Percentiles rank a stretch among this genome's conserved stretches.
phyloP scores from a whole-genome alignment of 208 protist species.

The Angomonas desouzai region DNA sequence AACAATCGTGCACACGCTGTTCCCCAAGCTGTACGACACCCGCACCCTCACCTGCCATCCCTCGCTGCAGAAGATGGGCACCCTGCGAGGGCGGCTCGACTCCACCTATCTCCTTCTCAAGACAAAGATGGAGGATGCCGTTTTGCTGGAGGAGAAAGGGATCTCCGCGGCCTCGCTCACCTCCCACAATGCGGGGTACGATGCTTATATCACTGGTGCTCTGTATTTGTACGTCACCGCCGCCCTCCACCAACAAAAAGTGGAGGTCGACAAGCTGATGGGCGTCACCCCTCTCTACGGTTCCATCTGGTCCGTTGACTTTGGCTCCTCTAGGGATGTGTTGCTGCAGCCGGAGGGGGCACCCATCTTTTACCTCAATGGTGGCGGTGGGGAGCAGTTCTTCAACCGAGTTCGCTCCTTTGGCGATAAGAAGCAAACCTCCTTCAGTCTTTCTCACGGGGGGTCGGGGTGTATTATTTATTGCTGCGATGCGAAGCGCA shows the following conservation, averaged over 20 bases:
- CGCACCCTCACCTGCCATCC: constrained; percentile 38
- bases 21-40: constrained; percentile 67
- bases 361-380: neutral
- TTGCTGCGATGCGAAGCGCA: neutral
- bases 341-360: neutral
- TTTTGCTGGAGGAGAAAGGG: neutral
- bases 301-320: constrained; percentile 24
- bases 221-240: constrained; percentile 40
- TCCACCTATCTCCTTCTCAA: neutral
- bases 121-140: neutral
- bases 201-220: constrained; percentile 52
- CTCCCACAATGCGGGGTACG: constrained; percentile 42
- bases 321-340: neutral
- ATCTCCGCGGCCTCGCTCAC: neutral
- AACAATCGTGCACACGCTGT: constrained; percentile 24
- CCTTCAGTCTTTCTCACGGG: too few relatives aligned
- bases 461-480: neutral
- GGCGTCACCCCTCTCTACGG: constrained; percentile 24
- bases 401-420: too few relatives aligned
- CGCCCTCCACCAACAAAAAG: constrained; percentile 13
- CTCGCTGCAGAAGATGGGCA: constrained; percentile 31
- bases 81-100: constrained; percentile 36
- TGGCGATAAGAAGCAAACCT: too few relatives aligned
- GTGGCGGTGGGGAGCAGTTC: neutral
- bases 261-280: neutral